Evolutionary conservation across 176 grass and related monocot genomes (phyloP).

Genomic region (Typha latifolia): DNA sequence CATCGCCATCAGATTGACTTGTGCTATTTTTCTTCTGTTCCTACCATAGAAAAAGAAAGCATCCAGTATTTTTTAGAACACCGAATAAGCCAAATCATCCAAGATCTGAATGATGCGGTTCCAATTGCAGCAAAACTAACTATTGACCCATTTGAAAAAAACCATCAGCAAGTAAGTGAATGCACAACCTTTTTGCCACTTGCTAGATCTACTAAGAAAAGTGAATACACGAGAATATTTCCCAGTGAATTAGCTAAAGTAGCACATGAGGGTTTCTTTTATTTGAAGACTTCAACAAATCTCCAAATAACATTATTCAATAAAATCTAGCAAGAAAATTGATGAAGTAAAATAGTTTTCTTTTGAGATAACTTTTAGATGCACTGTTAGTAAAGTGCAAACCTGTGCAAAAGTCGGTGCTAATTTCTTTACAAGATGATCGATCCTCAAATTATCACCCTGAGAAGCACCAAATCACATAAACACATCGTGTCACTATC

Average conservation of each 20-base stretch:
- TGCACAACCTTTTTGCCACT: no score
- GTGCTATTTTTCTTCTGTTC: constrained; percentile 7
- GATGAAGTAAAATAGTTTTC: neutral
- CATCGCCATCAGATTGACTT: constrained; percentile 9
- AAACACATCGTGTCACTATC: neutral
- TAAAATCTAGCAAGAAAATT: neutral
- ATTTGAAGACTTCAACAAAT: no score
- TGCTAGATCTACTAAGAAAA: no score
- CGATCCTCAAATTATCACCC: constrained; percentile 17
- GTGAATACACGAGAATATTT: no score
- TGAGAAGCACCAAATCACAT: constrained; percentile 22
- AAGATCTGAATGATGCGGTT: neutral
- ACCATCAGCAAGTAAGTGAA: no score
- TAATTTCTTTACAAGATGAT: constrained; percentile 12
- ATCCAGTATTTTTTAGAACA: neutral
- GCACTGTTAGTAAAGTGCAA: neutral
- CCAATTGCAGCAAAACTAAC: neutral
- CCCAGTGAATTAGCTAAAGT: no score
- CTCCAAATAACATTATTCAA: no score
- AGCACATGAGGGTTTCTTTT: no score
- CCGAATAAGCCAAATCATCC: neutral
- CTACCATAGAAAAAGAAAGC: constrained; percentile 6
- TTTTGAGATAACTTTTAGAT: neutral
- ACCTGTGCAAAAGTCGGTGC: constrained; percentile 23
- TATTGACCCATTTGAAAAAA: no score